phyloP scores from a whole-genome alignment of 805 yeast species.

The Starmerella floricola region DNA sequence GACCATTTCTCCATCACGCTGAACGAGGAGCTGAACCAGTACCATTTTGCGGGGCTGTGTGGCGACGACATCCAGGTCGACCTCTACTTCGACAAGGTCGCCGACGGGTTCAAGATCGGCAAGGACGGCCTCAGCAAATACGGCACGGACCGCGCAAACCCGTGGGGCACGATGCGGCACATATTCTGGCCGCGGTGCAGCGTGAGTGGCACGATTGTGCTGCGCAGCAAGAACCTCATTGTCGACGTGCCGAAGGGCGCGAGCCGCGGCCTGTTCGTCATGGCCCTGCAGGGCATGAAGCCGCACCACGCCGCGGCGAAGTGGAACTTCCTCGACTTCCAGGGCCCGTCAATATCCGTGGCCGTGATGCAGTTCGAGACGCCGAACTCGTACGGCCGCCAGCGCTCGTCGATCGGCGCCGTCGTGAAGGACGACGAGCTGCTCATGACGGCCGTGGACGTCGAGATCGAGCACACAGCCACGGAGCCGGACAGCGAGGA shows the following conservation, averaged over 20 bases:
- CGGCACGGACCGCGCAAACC: slow-evolving; percentile 70
- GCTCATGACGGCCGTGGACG: slow-evolving; percentile 52
- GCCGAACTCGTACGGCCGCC: slow-evolving; percentile 75
- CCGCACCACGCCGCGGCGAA: slow-evolving; percentile 97
- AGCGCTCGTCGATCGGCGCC: slow-evolving; percentile 70
- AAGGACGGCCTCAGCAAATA: slow-evolving; percentile 72
- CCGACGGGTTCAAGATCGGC: slow-evolving; percentile 82
- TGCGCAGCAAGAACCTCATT: slow-evolving; percentile 29
- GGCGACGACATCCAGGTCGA: slow-evolving; percentile 61
- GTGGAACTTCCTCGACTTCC: slow-evolving; percentile 91
- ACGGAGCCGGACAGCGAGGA: slow-evolving; percentile 42
- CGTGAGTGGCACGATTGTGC: slow-evolving; percentile 51
- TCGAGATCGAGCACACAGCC: slow-evolving; percentile 34
- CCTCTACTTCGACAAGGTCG: slow-evolving; percentile 41
- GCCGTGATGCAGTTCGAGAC: slow-evolving; percentile 93
- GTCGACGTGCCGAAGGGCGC: slow-evolving; percentile 26
- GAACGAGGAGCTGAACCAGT: slow-evolving; percentile 40
- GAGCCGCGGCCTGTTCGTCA: slow-evolving; percentile 63
- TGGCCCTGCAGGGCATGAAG: slow-evolving; percentile 98
- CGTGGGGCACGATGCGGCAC: slow-evolving; percentile 98
- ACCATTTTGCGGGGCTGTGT: slow-evolving; percentile 48
- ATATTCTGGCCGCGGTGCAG: slow-evolving; percentile 88
- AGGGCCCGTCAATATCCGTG: slow-evolving; percentile 58
- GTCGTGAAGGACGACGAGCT: slow-evolving; percentile 54
- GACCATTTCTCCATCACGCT: slow-evolving; percentile 55